Evolutionary conservation across 208 protist species (phyloP).

Genomic region (Wallacemonas sp.): DNA sequence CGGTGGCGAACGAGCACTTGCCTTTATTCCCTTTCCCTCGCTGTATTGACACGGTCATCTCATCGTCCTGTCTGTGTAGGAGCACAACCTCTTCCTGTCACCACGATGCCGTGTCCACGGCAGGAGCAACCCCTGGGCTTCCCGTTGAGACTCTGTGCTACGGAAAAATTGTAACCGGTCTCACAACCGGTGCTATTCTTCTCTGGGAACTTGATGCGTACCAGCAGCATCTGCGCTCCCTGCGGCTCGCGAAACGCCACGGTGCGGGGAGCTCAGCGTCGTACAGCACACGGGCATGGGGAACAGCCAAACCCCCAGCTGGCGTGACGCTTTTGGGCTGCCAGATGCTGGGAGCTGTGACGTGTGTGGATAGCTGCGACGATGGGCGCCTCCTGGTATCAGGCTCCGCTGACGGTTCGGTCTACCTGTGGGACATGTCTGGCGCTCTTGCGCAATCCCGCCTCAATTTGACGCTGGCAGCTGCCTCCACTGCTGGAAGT

Average conservation of each 20-base stretch:
- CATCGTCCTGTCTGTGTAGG: neutral
- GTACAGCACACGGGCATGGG: no score
- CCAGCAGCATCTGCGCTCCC: neutral
- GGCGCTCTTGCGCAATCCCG: no score
- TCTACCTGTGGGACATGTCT: constrained; percentile 48
- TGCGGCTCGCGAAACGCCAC: neutral
- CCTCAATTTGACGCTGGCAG: no score
- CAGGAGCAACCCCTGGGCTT: neutral
- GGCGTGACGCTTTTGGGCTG: constrained; percentile 48
- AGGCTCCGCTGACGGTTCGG: constrained; percentile 38
- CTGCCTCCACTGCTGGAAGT: no score
- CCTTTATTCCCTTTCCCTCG: constrained; percentile 3
- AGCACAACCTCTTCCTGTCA: neutral
- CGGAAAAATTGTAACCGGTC: neutral
- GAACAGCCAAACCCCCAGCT: constrained; percentile 10
- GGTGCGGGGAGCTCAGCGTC: neutral
- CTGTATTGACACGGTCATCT: constrained; percentile 4
- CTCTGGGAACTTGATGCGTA: neutral
- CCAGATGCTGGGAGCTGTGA: constrained; percentile 25
- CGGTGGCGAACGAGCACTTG: neutral
- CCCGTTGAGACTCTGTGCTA: neutral
- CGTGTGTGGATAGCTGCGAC: constrained; percentile 19
- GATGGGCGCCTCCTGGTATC: constrained; percentile 24
- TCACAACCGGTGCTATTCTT: constrained; percentile 8
- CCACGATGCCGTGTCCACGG: neutral